Base-by-base conservation (phyloP, 805 yeast genomes). In the Wickerhamomyces sydowiorum region DNA sequence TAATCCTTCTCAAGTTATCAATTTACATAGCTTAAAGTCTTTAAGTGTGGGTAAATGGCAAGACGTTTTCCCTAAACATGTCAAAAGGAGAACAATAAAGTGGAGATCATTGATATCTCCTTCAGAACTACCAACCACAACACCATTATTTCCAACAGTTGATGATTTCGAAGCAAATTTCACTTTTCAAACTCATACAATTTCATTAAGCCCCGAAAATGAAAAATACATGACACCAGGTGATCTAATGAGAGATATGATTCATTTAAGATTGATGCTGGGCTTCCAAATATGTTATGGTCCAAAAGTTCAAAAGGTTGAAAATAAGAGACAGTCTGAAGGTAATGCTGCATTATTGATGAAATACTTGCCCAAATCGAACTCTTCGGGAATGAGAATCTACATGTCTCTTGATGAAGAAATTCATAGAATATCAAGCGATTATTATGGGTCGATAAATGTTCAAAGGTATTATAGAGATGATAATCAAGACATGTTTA, bases 31-130 rank as follows among this genome's bases (percentile, higher is more conserved):
- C 8, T 65, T 82, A 14, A 72, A 74, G 10, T 72, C 76, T 42
- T 65, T 80, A 8, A 72, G 79, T n/a, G 80, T 78, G 36, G 91
- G 95, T 6, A 75, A 95, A 44, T 93, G 99, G 99, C 81, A 81
- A 42, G 88, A 85, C 61, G 95, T 89, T 1, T 87, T 87, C 52
- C 96, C 98, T 0, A 73, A 75, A 13, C 75, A 76, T 34, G 78
- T 82, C 14, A 78, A 74, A 40, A 69, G 86, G 41, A 76, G 77
- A 51, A 67, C 81, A 14, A 82, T 90, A 39, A 90, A 90, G 56
- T 93, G 99, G 99, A 76, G 87, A 40, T 90, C 98, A 0, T 70
- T 95, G 40, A 82, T 89, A 13, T 79, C 96, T 0, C 99, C 99
- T 0, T 97, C 98, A 0, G 83, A 95, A 7, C 67, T 93, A 21